Evolutionary conservation across 2,329 filamentous ascomycete species (phyloP).

Genomic region (Venturiaceae sp.): DNA sequence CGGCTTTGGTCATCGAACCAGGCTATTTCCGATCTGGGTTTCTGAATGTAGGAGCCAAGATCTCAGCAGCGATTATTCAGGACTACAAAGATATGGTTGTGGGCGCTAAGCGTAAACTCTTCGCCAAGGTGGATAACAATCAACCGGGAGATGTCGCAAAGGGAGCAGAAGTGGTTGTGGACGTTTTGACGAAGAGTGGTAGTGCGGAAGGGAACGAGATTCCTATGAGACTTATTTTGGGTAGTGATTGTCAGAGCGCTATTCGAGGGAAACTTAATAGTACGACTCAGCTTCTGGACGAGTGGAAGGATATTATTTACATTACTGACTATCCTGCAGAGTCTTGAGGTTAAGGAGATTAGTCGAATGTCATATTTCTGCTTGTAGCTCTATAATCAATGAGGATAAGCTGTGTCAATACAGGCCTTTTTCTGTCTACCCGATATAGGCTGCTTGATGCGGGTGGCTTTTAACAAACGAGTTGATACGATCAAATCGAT

Average conservation of each 20-base stretch:
- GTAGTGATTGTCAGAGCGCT: conserved; percentile 30
- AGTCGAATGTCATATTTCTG: too few species aligned
- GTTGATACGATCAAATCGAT: too few species aligned
- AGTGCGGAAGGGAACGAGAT: conserved; percentile 38
- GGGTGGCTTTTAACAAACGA: too few species aligned
- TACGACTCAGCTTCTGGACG: conserved; percentile 20
- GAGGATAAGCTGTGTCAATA: too few species aligned
- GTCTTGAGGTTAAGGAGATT: too few species aligned
- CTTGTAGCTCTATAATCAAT: too few species aligned
- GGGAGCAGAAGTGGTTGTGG: conserved; percentile 42
- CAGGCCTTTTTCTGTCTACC: too few species aligned
- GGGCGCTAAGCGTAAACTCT: conserved; percentile 18
- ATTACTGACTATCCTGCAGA: conserved; percentile 14
- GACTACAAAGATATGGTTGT: conserved; percentile 26
- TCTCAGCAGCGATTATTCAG: conserved; percentile 11
- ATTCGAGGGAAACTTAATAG: conserved; percentile 15
- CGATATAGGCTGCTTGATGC: too few species aligned
- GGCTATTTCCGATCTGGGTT: conserved; percentile 25
- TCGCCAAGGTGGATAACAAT: conserved; percentile 32
- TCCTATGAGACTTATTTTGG: conserved; percentile 45
- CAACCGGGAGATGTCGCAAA: conserved; percentile 48
- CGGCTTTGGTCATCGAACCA: too few species aligned
- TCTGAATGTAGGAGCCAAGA: conserved; percentile 18
- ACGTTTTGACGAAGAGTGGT: conserved; percentile 44
- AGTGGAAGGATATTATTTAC: conserved; percentile 23